Evolutionary conservation across 805 yeast genomes (phyloP).

Genomic region (Yamadazyma olivae): DNA sequence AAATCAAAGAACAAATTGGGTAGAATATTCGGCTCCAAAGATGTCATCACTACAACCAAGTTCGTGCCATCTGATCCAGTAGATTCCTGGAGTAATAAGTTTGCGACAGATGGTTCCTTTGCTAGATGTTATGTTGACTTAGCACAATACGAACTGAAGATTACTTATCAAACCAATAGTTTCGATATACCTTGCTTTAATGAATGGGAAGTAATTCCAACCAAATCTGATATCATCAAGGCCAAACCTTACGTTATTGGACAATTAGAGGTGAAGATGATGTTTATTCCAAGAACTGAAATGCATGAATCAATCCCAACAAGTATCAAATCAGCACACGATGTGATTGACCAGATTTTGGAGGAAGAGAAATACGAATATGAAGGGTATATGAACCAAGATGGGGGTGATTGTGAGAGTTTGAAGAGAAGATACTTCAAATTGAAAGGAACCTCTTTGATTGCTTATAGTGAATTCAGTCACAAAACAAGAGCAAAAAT

Average conservation of each 20-base stretch:
- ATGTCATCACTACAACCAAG: conserved; percentile 46
- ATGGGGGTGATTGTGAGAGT: conserved; percentile 82
- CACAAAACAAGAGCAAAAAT: conserved; percentile 72
- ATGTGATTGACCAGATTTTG: conserved; percentile 29
- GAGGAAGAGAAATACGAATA: conserved; percentile 23
- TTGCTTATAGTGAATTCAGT: conserved; percentile 72
- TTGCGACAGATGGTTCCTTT: conserved; percentile 88
- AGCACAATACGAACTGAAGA: conserved; percentile 51
- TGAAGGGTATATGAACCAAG: conserved; percentile 80
- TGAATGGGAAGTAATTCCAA: conserved; percentile 64
- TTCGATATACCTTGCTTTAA: conserved; percentile 66
- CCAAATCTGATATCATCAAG: conserved; percentile 22
- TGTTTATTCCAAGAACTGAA: conserved; percentile 64
- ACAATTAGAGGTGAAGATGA: conserved; percentile 63
- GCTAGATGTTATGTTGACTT: conserved; percentile 72
- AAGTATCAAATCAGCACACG: conserved; percentile 51
- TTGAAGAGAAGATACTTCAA: conserved; percentile 76
- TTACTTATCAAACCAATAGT: conserved; percentile 50
- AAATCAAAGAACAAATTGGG: conserved; percentile 44
- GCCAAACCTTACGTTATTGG: conserved; percentile 60
- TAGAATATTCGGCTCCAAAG: conserved; percentile 47
- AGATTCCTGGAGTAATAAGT: conserved; percentile 60
- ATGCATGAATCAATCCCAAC: conserved; percentile 64
- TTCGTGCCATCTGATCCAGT: conserved; percentile 48
- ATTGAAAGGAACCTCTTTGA: conserved; percentile 65